Conservation (phyloP, 1,284 basidiomycete species). For the Malassezia furfur region DNA sequence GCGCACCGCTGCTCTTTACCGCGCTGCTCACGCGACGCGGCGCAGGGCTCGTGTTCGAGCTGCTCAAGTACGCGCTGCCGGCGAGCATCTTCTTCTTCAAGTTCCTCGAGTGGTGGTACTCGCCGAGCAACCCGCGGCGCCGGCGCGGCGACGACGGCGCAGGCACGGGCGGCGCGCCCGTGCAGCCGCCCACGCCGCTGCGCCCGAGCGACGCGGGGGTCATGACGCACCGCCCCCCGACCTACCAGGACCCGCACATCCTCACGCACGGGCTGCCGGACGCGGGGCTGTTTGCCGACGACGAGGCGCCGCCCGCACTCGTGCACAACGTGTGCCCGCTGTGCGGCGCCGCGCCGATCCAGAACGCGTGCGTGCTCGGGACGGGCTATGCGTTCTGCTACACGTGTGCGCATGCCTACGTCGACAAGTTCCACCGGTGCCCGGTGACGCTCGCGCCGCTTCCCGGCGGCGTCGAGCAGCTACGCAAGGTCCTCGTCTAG, state of each 20-base stretch:
- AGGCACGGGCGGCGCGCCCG: constrained; percentile 53
- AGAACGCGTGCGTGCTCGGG: constrained; percentile 80
- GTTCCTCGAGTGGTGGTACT: constrained; percentile 99
- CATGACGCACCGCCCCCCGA: constrained; percentile 12
- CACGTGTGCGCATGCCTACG: constrained; percentile 75
- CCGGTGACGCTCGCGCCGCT: constrained; percentile 73
- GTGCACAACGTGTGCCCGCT: constrained; percentile 74
- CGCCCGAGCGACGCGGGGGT: constrained; percentile 19
- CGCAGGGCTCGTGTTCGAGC: constrained; percentile 36
- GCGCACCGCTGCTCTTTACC: constrained; percentile 17
- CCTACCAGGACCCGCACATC: constrained; percentile 21
- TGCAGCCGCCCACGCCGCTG: constrained; percentile 21
- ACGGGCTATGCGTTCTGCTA: constrained; percentile 95
- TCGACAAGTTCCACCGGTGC: constrained; percentile 68
- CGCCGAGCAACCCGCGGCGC: constrained; percentile 66
- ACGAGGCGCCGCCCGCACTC: constrained; percentile 11
- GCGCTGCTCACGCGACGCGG: constrained; percentile 21
- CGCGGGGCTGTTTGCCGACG: constrained; percentile 8
- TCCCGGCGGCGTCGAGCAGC: constrained; percentile 59
- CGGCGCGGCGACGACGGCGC: constrained; percentile 53
- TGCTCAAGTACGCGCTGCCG: constrained; percentile 68
- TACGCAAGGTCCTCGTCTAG: constrained; percentile 72
- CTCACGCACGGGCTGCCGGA: constrained; percentile 17
- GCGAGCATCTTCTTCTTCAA: constrained; percentile 92
- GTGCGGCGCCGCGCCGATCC: constrained; percentile 60